phyloP scores from a whole-genome alignment of 2,329 filamentous ascomycete species.

The Fusarium brachygibbosum region DNA sequence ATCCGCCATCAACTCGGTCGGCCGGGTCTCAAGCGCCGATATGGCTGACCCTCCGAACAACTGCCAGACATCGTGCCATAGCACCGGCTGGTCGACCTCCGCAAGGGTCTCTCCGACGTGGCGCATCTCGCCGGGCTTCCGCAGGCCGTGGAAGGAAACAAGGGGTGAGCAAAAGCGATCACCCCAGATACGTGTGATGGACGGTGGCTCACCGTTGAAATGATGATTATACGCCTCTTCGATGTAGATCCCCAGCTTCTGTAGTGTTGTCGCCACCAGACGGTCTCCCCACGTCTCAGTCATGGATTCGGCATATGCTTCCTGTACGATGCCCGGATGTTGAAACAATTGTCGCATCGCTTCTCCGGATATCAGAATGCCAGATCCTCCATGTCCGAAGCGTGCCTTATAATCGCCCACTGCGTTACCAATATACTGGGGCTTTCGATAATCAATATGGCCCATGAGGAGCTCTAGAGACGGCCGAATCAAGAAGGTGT shows the following conservation, averaged over 20 bases:
- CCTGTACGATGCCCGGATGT: constrained; percentile 58
- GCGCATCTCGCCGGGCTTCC: constrained; percentile 61
- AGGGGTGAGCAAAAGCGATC: constrained; percentile 68
- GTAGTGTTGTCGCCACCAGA: constrained; percentile 66
- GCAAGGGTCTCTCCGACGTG: constrained; percentile 59
- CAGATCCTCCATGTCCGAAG: constrained; percentile 70
- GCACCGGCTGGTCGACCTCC: constrained; percentile 56
- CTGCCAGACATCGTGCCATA: constrained; percentile 66
- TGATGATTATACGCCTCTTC: constrained; percentile 67
- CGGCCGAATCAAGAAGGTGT: constrained; percentile 66
- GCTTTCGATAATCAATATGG: constrained; percentile 62
- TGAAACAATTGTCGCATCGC: constrained; percentile 63
- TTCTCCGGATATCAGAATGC: constrained; percentile 65
- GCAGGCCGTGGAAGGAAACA: constrained; percentile 66
- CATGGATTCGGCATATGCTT: constrained; percentile 63
- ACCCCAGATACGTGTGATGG: constrained; percentile 61
- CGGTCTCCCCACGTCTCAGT: constrained; percentile 68
- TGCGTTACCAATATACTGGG: constrained; percentile 68
- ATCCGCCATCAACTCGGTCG: constrained; percentile 59
- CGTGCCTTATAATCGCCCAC: constrained; percentile 68
- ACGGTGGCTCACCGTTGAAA: constrained; percentile 69
- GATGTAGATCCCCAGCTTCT: constrained; percentile 67
- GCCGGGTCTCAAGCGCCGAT: constrained; percentile 54
- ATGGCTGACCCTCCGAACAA: constrained; percentile 61
- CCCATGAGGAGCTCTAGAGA: constrained; percentile 63